Evolutionary conservation across 495 filamentous ascomycete species (phyloP).

Genomic region (Podospora pseudopauciseta): DNA sequence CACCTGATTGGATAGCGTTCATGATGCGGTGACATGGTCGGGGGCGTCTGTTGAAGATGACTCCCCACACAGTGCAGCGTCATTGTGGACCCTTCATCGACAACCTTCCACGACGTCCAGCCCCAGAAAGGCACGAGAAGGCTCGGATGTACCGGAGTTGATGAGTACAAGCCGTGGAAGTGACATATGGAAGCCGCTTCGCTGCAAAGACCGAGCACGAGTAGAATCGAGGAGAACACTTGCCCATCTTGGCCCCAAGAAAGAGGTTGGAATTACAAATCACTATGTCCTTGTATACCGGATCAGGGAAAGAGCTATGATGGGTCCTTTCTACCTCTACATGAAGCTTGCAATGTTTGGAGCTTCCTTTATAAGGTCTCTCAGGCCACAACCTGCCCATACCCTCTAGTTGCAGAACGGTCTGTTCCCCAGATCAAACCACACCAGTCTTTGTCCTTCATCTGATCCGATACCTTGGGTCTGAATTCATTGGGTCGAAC

Average conservation of each 20-base stretch:
- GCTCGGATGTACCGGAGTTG: constrained; percentile 1
- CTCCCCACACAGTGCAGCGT: constrained; percentile 17
- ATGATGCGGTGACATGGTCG: background rate
- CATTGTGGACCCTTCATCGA: background rate
- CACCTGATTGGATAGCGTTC: background rate
- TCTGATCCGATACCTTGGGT: background rate
- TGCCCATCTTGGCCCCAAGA: constrained; percentile 9
- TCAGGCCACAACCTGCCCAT: background rate
- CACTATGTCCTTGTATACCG: background rate
- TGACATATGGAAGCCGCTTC: background rate
- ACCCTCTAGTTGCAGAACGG: constrained; percentile 4
- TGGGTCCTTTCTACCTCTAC: background rate
- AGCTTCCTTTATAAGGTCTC: background rate
- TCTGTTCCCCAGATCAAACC: background rate
- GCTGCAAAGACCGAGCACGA: background rate
- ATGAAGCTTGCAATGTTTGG: background rate
- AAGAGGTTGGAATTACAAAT: constrained; percentile 15
- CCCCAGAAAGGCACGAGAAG: background rate
- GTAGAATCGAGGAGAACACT: background rate
- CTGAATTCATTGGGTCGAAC: background rate
- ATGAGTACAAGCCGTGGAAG: background rate
- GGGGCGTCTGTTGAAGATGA: background rate
- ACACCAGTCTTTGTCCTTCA: constrained; percentile 1
- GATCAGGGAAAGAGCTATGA: constrained; percentile 10
- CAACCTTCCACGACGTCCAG: background rate